Evolutionary conservation across 805 yeast genomes (phyloP), one percentile per base, ranked within the genome.

Genomic region (Ogataea wickerhamii): DNA sequence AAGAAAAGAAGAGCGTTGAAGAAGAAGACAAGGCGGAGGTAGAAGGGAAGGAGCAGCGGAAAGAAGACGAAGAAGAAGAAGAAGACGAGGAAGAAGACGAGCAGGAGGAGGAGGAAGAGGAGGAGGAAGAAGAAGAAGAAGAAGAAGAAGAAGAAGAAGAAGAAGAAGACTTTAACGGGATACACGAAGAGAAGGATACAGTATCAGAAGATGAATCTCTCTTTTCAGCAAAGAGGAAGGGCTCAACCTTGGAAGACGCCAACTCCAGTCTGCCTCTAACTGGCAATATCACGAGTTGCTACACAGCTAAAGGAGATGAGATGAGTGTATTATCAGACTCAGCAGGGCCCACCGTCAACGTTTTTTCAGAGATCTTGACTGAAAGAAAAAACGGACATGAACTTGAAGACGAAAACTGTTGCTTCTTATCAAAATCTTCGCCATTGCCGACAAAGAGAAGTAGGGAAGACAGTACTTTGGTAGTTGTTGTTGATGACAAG

Each of bases 1-100:
- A 36, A 20, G 44, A 43, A 4, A 38, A 43, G 19, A 28, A 34
- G 21, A 42, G 33, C 11, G 34, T 27, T 16, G 44, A 33, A 28
- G 33, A 38, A 17, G 38, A 23, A 16, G 34, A 41, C 18, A 35
- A 38, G 19, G 30, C 16, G 18, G 26, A 30, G 18, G 34, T 28
- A 14, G 36, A 14, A 18, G 38, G 25, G 10, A 43, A 36, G 19
- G 30, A 25, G 5, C 44, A 37, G 19, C 27, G 16, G n/a, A 31
- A 25, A 10, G 40, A 34, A 22, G 43, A 32, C 26, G 42, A 38
- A 28, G 43, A 40, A 2, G 41, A 28, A n/a, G 31, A 38, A 6
- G 47, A 42, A 28, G 28, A 17, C 13, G 36, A 25, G 14, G 29
- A 26, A 10, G 36, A 19, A 3, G 21, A 27, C 4, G 31, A 36